Evolutionary conservation across 75 land plant genomes (phyloP).

Genomic region (Picea glauca): DNA sequence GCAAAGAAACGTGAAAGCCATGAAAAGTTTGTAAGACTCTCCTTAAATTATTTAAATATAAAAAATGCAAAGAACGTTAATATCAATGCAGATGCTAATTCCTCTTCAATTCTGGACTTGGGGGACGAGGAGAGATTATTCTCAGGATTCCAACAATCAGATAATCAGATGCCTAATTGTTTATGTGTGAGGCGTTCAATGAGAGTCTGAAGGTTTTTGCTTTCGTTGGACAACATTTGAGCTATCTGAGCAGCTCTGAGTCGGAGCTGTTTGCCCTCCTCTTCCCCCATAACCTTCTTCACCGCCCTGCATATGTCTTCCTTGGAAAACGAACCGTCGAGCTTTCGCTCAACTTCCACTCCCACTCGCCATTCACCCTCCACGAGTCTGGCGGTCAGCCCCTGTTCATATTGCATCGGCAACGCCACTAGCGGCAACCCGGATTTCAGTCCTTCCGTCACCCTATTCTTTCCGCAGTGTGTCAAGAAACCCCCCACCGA

Average conservation of each 20-base stretch:
- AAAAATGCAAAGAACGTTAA: no score
- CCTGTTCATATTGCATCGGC: constrained; percentile 21
- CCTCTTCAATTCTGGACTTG: no score
- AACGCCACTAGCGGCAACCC: constrained; percentile 19
- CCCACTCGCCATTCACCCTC: constrained; percentile 16
- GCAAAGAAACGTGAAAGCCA: no score
- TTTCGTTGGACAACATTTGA: background rate
- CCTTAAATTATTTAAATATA: no score
- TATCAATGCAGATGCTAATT: no score
- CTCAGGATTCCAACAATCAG: no score
- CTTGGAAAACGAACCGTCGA: constrained; percentile 5
- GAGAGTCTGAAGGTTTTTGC: no score
- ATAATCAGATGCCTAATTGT: no score
- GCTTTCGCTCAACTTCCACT: constrained; percentile 2
- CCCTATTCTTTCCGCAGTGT: constrained; percentile 24
- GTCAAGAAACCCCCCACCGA: constrained; percentile 20
- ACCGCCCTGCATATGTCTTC: constrained; percentile 14
- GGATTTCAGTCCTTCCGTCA: constrained; percentile 10
- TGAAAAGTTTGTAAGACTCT: no score
- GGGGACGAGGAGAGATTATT: no score
- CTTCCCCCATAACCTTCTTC: constrained; percentile 7
- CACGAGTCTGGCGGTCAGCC: constrained; percentile 2
- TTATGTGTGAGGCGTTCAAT: no score
- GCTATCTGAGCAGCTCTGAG: background rate
- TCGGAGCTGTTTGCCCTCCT: background rate